A percentile compares a stretch with the other conserved stretches of the same genome.
These are phyloP conservation scores for Tetradesmus lagerheimii DNA, from an alignment of 139 green algal genomes.

Conservation along the genomic window DNA sequence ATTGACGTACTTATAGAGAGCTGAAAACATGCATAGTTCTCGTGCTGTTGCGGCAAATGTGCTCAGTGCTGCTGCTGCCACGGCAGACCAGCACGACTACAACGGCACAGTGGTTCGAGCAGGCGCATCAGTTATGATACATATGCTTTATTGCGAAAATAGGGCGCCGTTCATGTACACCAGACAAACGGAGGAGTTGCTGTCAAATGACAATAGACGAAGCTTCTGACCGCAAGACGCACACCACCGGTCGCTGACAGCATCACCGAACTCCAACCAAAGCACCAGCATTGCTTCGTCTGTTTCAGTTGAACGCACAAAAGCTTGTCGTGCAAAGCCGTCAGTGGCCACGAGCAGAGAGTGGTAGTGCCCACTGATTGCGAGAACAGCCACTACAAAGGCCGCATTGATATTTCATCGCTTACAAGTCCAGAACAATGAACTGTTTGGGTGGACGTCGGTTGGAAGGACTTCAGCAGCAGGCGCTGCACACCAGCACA, in stretches of 20 bases:
- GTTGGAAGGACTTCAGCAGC: conserved; percentile 11
- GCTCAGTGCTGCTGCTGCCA: not conserved
- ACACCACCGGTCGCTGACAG: not conserved
- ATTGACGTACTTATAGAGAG: too few species aligned
- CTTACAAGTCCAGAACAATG: not conserved
- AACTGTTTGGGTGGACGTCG: conserved; percentile 15
- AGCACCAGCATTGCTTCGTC: not conserved
- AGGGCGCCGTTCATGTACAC: too few species aligned
- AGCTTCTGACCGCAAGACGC: not conserved
- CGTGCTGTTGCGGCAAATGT: too few species aligned
- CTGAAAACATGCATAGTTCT: too few species aligned
- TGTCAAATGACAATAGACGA: not conserved
- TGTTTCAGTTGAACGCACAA: not conserved
- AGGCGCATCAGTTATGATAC: too few species aligned
- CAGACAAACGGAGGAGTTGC: not conserved
- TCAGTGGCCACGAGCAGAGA: not conserved
- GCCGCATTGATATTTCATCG: not conserved
- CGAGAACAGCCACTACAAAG: not conserved
- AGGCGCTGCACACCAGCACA: conserved; percentile 15
- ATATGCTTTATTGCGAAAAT: too few species aligned
- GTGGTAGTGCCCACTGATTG: not conserved
- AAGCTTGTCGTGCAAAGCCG: not conserved
- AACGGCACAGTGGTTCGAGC: not conserved
- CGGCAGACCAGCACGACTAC: not conserved
- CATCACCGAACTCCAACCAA: not conserved